Conservation (phyloP, 208 protist genomes). For the Trypanosomatidae sp. region DNA sequence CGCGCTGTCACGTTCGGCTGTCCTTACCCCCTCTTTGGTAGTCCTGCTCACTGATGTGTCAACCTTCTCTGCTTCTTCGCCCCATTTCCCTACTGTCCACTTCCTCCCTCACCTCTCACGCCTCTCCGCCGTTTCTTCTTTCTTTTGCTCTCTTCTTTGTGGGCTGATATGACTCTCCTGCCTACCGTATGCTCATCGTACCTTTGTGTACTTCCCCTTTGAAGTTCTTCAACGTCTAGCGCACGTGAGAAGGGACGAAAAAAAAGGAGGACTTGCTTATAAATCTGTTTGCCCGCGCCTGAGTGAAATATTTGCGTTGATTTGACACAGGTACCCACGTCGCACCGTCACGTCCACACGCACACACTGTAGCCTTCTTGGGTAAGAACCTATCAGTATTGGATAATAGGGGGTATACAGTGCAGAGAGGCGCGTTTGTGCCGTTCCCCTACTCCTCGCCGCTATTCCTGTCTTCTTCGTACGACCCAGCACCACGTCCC, state of each 20-base stretch:
- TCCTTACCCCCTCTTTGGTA: neutral
- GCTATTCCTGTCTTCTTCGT: neutral
- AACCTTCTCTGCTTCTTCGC: neutral
- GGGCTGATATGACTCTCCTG: neutral
- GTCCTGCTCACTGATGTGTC: neutral
- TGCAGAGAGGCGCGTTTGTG: neutral
- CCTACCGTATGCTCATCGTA: neutral
- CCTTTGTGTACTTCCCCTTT: neutral
- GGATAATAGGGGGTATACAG: neutral
- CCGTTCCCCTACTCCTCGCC: neutral
- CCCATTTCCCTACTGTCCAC: neutral
- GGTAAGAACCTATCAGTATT: neutral
- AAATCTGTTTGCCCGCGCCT: no score
- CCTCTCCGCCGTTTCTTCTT: neutral
- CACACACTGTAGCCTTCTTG: neutral
- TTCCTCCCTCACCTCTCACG: neutral
- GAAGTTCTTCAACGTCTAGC: neutral
- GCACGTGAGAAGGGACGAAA: neutral
- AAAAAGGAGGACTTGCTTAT: neutral
- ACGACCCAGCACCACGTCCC: constrained; percentile 4
- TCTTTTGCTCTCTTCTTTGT: neutral
- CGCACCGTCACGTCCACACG: neutral
- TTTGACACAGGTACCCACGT: neutral
- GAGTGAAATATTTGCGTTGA: neutral
- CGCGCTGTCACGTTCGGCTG: neutral